Percentiles rank a stretch among this genome's conserved stretches.
Evolutionary conservation across 306 rosid species (phyloP).

Genomic region (Pterocarpus santalinus): DNA sequence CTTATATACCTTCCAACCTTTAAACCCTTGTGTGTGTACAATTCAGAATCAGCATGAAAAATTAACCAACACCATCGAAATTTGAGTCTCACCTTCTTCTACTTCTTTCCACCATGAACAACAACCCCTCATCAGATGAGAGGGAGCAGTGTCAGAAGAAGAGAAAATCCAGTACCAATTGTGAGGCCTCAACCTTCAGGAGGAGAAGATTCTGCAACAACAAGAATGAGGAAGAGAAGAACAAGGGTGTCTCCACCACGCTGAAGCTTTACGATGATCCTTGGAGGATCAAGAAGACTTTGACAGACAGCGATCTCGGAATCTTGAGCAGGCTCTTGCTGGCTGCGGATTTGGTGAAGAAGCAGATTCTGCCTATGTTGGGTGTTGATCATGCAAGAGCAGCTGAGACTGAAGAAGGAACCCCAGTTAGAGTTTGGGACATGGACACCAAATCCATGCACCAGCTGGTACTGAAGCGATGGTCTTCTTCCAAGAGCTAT

Average conservation of each 20-base stretch:
- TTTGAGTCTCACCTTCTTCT: neutral
- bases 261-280: conserved; percentile 51
- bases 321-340: conserved; percentile 50
- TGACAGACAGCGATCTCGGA: conserved; percentile 53
- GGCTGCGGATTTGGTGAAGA: conserved; percentile 42
- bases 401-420: conserved; percentile 44
- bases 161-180: conserved; percentile 33
- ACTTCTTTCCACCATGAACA: conserved; percentile 28
- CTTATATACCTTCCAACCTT: neutral
- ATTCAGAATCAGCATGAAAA: neutral
- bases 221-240: conserved; percentile 24
- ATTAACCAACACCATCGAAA: neutral
- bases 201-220: conserved; percentile 37
- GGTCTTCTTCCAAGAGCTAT: conserved; percentile 52
- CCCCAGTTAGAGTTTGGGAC: conserved; percentile 41
- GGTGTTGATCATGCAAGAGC: conserved; percentile 21
- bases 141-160: conserved; percentile 35
- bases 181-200: no score
- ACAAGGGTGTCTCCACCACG: conserved; percentile 40
- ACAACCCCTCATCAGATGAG: conserved; percentile 5
- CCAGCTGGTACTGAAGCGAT: conserved; percentile 47
- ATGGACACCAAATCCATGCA: conserved; percentile 48
- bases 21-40: neutral
- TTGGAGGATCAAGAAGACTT: conserved; percentile 51
- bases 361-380: conserved; percentile 49